Evolutionary conservation across 352 stramenopile genomes (phyloP).

Genomic region (Phytopythium cucurbitacearum): DNA sequence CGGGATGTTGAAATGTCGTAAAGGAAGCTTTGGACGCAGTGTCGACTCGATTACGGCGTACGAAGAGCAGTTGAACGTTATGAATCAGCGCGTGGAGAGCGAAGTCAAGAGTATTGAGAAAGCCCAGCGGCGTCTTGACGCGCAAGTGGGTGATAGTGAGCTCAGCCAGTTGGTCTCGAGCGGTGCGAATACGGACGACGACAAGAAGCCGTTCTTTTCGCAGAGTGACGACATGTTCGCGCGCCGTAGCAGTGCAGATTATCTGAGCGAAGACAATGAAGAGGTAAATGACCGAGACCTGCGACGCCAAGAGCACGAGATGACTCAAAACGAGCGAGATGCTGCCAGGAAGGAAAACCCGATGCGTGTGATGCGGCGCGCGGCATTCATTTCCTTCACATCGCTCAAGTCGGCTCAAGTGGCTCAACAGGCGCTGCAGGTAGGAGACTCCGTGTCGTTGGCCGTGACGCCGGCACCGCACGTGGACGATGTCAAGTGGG

Average conservation of each 20-base stretch:
- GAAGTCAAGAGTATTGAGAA: constrained; percentile 66
- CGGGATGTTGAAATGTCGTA: constrained; percentile 32
- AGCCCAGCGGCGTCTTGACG: constrained; percentile 35
- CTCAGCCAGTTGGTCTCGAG: neutral
- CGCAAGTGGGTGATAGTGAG: too few relatives aligned
- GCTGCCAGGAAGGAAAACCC: constrained; percentile 37
- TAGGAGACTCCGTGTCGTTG: constrained; percentile 51
- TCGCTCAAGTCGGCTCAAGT: constrained; percentile 69
- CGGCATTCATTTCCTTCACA: constrained; percentile 76
- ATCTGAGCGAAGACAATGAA: constrained; percentile 26
- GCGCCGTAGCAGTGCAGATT: neutral
- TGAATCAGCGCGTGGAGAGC: constrained; percentile 54
- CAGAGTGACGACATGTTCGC: neutral
- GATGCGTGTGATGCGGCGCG: constrained; percentile 57
- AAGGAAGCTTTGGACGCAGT: constrained; percentile 22
- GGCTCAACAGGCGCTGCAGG: constrained; percentile 65
- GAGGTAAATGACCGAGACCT: constrained; percentile 11
- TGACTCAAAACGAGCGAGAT: constrained; percentile 48
- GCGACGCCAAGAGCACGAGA: constrained; percentile 26
- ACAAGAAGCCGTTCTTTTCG: neutral
- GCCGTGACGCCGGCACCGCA: constrained; percentile 47
- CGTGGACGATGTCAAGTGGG: constrained; percentile 68
- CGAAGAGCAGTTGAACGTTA: constrained; percentile 39
- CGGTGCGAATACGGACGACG: neutral
- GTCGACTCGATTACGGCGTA: constrained; percentile 68